Percentiles rank a stretch among this genome's conserved stretches.
phyloP scores from a whole-genome alignment of 208 protist genomes.

The Tritrichomonas foetus region DNA sequence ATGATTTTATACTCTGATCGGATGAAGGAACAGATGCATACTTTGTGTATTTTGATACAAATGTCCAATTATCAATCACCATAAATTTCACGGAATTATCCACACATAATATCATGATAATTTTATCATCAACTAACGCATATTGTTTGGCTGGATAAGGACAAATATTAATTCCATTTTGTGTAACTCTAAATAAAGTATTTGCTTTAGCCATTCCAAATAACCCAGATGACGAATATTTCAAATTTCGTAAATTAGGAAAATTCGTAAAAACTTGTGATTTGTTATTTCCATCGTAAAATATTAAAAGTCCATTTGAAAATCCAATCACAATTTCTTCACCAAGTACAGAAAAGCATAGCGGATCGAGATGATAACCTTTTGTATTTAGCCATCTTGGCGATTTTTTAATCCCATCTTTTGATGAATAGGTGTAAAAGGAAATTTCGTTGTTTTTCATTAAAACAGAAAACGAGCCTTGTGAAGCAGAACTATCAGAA shows the following conservation, averaged over 20 bases:
- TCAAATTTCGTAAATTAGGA: neutral
- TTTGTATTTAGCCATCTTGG: neutral
- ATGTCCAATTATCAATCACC: neutral
- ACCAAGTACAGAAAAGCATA: neutral
- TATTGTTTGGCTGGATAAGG: neutral
- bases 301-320: neutral
- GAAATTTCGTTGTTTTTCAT: neutral
- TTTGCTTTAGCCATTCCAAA: neutral
- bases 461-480: neutral
- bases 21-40: neutral
- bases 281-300: neutral
- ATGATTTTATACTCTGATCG: neutral
- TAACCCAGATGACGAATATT: neutral
- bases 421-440: neutral
- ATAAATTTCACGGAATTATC: neutral
- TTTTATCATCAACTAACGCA: neutral
- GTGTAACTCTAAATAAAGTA: neutral
- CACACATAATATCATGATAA: neutral
- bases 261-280: neutral
- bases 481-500: too few relatives aligned
- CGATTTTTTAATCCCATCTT: neutral
- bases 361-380: neutral
- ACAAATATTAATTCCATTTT: neutral
- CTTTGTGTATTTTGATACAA: neutral
- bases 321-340: neutral